Percentiles rank a stretch among this genome's conserved stretches.
These are phyloP conservation scores for Podaxis carcinomalis DNA, from an alignment of 768 basidiomycete species.

Conservation along the genomic window DNA sequence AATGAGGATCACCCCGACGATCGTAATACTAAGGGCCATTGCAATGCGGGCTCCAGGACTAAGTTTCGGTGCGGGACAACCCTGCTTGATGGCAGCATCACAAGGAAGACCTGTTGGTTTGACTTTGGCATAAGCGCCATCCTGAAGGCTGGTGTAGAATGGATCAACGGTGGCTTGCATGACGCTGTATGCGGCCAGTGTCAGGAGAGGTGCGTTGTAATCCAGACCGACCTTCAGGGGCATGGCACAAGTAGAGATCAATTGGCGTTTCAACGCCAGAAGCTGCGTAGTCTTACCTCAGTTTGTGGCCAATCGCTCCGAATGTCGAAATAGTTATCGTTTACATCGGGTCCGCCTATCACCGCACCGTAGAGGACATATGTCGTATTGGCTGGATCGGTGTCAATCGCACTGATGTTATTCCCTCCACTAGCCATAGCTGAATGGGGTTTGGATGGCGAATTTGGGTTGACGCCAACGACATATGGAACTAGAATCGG, in stretches of 20 bases:
- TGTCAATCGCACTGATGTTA: slow-evolving; percentile 66
- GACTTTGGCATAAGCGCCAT: slow-evolving; percentile 59
- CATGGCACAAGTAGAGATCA: neutral
- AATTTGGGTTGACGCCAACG: slow-evolving; percentile 87
- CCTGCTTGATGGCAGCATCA: slow-evolving; percentile 60
- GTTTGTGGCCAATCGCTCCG: slow-evolving; percentile 88
- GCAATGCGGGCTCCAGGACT: slow-evolving; percentile 61
- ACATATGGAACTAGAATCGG: slow-evolving; percentile 63
- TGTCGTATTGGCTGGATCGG: slow-evolving; percentile 63
- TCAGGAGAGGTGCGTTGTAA: slow-evolving; percentile 88
- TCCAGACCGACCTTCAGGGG: slow-evolving; percentile 65
- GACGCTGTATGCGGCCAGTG: slow-evolving; percentile 76
- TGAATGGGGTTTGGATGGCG: slow-evolving; percentile 87
- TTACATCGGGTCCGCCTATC: slow-evolving; percentile 78
- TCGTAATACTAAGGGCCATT: slow-evolving; percentile 60
- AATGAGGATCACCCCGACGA: slow-evolving; percentile 57
- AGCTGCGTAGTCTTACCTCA: slow-evolving; percentile 46
- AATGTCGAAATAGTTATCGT: slow-evolving; percentile 79
- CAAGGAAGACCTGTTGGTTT: slow-evolving; percentile 72
- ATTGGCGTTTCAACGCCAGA: neutral
- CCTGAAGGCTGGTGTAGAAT: slow-evolving; percentile 67
- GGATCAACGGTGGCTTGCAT: slow-evolving; percentile 66
- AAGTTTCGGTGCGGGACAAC: slow-evolving; percentile 50
- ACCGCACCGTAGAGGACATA: slow-evolving; percentile 85
- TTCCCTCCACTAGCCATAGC: slow-evolving; percentile 84